Percentiles rank a stretch among this genome's conserved stretches.
phyloP scores from a whole-genome alignment of 1,284 basidiomycete species.

The Mycocalia duriaeana region DNA sequence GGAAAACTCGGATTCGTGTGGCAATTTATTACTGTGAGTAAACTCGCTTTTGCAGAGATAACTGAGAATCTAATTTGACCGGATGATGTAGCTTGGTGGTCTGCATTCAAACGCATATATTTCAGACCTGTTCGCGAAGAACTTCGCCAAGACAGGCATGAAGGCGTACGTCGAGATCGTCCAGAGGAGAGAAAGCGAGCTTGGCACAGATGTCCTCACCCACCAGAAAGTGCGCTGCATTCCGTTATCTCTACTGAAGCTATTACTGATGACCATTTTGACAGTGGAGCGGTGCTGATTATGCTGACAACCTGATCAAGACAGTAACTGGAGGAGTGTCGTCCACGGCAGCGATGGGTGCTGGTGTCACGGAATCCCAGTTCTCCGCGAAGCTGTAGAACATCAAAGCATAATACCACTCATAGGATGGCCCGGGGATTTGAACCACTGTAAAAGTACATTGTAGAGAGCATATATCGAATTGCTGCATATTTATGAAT shows the following conservation, averaged over 20 bases:
- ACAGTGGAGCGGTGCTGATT: slow-evolving; percentile 78
- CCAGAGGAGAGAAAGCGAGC: slow-evolving; percentile 84
- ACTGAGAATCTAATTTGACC: too few relatives aligned
- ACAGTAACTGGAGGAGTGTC: slow-evolving; percentile 80
- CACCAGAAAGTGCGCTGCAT: slow-evolving; percentile 88
- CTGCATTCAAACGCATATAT: slow-evolving; percentile 91
- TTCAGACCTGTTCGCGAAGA: slow-evolving; percentile 80
- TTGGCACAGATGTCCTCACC: slow-evolving; percentile 88
- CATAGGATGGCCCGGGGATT: too few relatives aligned
- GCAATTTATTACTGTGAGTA: not conserved
- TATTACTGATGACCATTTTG: slow-evolving; percentile 4
- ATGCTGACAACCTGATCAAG: slow-evolving; percentile 75
- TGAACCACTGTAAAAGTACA: slow-evolving; percentile 18
- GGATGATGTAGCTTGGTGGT: slow-evolving; percentile 74
- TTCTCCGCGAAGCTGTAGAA: slow-evolving; percentile 62
- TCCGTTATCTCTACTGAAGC: not conserved
- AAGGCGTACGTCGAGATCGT: slow-evolving; percentile 82
- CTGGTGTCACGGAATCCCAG: slow-evolving; percentile 86
- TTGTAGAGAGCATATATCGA: slow-evolving; percentile 8
- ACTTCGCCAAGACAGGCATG: slow-evolving; percentile 83
- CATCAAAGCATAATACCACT: slow-evolving; percentile 4
- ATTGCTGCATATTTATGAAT: slow-evolving; percentile 3
- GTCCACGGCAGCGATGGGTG: slow-evolving; percentile 75
- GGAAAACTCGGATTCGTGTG: slow-evolving; percentile 75
- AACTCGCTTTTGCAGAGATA: slow-evolving; percentile 7